Base-by-base conservation (phyloP, 1,139 yeast species). In the Candida smagusa region DNA sequence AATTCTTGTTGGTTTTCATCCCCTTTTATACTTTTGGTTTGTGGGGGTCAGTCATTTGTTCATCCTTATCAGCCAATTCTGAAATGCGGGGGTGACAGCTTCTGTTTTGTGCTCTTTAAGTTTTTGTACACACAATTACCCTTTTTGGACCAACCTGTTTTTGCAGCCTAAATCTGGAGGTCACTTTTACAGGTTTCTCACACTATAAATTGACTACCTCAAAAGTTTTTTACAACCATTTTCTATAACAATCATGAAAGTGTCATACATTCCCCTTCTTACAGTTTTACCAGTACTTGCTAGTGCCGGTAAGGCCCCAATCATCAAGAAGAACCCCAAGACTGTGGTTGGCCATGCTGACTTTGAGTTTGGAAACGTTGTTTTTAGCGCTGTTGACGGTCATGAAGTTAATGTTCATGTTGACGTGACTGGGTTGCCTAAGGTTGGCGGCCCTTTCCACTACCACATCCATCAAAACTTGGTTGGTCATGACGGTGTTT, bases 351-450 rank as follows among this genome's bases (percentile, higher is more conserved):
- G 79, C 13, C 59, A 77, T 47, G 84, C 83, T 13, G 81, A 74
- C 48, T 77, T 78, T 53, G 81, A 82, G 9, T 60, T 61, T 38
- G 82, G 83, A n/a, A 68, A 72, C 41, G 63, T 77, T 44, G 70
- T 74, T 47, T 78, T 65, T 58, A 69, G 65, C 49, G 77, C 62
- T 41, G 67, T 53, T 50, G 61, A 54, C 28, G 74, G 74, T 9
- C 72, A 73, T 36, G 54, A 63, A 5, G 77, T 79, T n/a, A 66
- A 74, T 45, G 83, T 79, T 34, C 79, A 77, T 49, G 76, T 79
- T 41, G 82, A 78, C 50, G 59, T 79, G 52, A 71, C 81, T 7
- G 80, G 80, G 2, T 68, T 79, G 47, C 84, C 84, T 13, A 53
- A 59, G 30, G 55, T 58, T 32, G 78, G 79, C n/a, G 83, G 81